Base-by-base conservation (phyloP, 768 basidiomycete species). In the Phylloporus sp. region DNA sequence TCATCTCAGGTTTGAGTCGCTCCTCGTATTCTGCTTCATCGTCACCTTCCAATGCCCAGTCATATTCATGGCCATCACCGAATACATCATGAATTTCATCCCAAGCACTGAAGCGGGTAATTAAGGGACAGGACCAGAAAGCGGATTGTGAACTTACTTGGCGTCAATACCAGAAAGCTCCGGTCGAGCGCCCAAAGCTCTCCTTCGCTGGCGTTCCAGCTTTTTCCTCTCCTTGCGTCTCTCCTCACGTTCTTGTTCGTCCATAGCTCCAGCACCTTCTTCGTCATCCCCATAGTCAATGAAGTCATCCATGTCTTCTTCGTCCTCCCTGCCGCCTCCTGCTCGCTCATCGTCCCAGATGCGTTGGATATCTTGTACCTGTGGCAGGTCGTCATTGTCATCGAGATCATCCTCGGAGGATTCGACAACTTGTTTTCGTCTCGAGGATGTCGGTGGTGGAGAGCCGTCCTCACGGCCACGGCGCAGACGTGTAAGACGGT, bases 21-120 rank as follows among this genome's bases (percentile, higher is more conserved):
- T 80, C 74, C 23, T 77, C 75, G 9, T 70, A 73, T 22, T 70
- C 71, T 3, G 63, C 67, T 35, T 77, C 78, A 2, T 91, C 90
- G 27, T 95, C 95, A 6, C 85, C 91, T 41, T 76, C 85, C 40
- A 99, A 69, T 12, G 95, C 95, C 88, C 91, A 95, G 59, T 93
- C 93, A 66, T 95, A 99, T 58, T 98, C 95, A 60, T 88, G 85
- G 7, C 97, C 97, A 57, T 95, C 90, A 29, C 97, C 97, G 58
- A 99, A 99, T 2, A 98, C 91, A 52, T 92, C 95, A 55, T 89
- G 86, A 24, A 98, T 88, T 71, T 97, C 97, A 42, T 90, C 87
- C 92, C 93, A 97, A 24, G 92, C 87, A 62, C 92, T 95, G 58
- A 3, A 55, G 50, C 6, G 39, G n/a, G 29, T 58, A 50, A 58